Evolutionary conservation across 768 basidiomycete species (phyloP).

Genomic region (Lanmaoa rubissima): DNA sequence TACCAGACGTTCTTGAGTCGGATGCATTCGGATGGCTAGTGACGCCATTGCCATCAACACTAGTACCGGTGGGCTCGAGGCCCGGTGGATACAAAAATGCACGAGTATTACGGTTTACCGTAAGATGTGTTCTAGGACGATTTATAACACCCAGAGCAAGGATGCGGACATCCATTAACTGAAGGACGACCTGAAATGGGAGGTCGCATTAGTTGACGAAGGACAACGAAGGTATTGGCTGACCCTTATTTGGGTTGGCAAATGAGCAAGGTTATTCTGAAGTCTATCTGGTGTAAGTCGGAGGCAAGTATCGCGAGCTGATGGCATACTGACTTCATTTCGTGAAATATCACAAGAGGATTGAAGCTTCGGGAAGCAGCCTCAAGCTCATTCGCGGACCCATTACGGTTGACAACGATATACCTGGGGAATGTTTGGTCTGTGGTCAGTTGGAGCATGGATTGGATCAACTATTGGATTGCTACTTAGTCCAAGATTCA

Average conservation of each 20-base stretch:
- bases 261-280: constrained; percentile 65
- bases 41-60: background rate
- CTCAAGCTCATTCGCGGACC: constrained; percentile 70
- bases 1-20: constrained; percentile 2
- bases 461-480: constrained; percentile 6
- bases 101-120: constrained; percentile 67
- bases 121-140: constrained; percentile 53
- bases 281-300: constrained; percentile 39
- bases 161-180: constrained; percentile 70
- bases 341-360: constrained; percentile 64
- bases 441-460: background rate
- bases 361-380: constrained; percentile 66
- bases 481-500: constrained; percentile 82
- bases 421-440: constrained; percentile 44
- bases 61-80: constrained; percentile 37
- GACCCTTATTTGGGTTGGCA: constrained; percentile 67
- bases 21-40: constrained; percentile 2
- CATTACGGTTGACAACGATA: constrained; percentile 72
- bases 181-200: constrained; percentile 55
- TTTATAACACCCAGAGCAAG: constrained; percentile 67
- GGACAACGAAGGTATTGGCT: constrained; percentile 22
- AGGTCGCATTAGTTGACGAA: constrained; percentile 6
- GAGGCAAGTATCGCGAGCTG: background rate
- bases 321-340: constrained; percentile 60
- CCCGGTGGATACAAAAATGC: constrained; percentile 69